A percentile compares a stretch with the other conserved stretches of the same genome.
phyloP scores from a whole-genome alignment of 495 filamentous ascomycete genomes.

The Choiromyces venosus region DNA sequence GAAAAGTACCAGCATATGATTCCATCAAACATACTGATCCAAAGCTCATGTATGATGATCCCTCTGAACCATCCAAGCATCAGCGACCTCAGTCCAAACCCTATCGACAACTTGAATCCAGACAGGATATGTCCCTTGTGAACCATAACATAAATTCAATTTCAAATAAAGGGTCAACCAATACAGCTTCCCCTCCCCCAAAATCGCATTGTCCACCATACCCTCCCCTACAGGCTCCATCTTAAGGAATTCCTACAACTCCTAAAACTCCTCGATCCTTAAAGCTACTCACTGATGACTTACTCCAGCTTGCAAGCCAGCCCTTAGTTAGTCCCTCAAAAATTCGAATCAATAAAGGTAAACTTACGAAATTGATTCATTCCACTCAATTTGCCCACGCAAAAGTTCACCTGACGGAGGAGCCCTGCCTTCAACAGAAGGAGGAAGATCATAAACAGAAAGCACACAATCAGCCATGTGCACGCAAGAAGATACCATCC shows the following conservation, averaged over 20 bases:
- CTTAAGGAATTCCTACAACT: background rate
- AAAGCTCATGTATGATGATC: background rate
- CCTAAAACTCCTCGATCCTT: background rate
- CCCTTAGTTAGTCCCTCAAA: conserved; percentile 7
- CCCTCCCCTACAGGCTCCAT: background rate
- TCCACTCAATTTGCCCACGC: conserved; percentile 2
- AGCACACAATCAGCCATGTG: too few species aligned
- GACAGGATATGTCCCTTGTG: too few species aligned
- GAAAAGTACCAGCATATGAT: conserved; percentile 5
- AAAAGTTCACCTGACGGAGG: conserved; percentile 1
- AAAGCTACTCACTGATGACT: background rate
- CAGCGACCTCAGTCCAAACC: too few species aligned
- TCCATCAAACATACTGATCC: background rate
- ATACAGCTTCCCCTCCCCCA: too few species aligned
- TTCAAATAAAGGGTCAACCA: too few species aligned
- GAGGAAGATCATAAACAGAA: background rate
- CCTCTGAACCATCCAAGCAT: too few species aligned
- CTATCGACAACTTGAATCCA: too few species aligned
- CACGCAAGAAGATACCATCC: background rate
- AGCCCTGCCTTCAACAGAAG: background rate
- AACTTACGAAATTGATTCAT: conserved; percentile 4
- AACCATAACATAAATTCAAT: too few species aligned
- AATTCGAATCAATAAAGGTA: background rate
- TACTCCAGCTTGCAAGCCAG: background rate
- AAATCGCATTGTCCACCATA: too few species aligned